Base-by-base conservation (phyloP, 352 stramenopile genomes). In the Blastocystis sp. region DNA sequence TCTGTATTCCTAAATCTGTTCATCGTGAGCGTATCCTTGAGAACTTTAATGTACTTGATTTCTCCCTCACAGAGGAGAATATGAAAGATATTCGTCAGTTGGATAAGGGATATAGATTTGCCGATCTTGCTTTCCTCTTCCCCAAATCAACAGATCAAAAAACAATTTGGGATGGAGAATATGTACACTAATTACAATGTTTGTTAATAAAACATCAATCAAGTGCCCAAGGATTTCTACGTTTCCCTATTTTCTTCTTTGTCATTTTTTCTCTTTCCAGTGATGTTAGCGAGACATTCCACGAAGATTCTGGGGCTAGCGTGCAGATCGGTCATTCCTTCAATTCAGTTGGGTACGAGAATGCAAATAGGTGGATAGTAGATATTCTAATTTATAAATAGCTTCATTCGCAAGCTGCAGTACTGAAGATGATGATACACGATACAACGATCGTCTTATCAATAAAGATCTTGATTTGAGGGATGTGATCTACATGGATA, bases 21-120 rank as follows among this genome's bases (percentile, higher is more conserved):
- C 90, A 70, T 19, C 19, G 35, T 13, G 57, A 90, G 37, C 91
- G 92, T 42, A 93, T 95, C 90, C 30, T 78, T 44, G 92, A 94
- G 62, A 95, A 95, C 89, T 48, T 91, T n/a, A 59, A 62, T 68
- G 58, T 94, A 56, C 91, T 93, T 42, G 78, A 91, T 57, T 94
- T 95, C 77, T 87, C 90, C 51, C 90, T 95, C 0, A 90, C 88
- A 1, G 90, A 91, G 13, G 90, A 94, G 87, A 92, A 95, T 24
- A 93, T 95, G 91, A 82, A 82, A 33, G 42, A 56, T 35, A 92
- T 95, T 51, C 91, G 92, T 80, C 53, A 48, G 30, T 90, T 95
- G 59, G 94, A 95, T 90, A 91, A 92, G 66, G 93, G 94, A 81
- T 89, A 79, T 30, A 91, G 93, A 22, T 95, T 94, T 7, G 73